A percentile compares a stretch with the other conserved stretches of the same genome.
phyloP scores from a whole-genome alignment of 129 eudicot species.

The Rutidosis leptorrhynchoides region DNA sequence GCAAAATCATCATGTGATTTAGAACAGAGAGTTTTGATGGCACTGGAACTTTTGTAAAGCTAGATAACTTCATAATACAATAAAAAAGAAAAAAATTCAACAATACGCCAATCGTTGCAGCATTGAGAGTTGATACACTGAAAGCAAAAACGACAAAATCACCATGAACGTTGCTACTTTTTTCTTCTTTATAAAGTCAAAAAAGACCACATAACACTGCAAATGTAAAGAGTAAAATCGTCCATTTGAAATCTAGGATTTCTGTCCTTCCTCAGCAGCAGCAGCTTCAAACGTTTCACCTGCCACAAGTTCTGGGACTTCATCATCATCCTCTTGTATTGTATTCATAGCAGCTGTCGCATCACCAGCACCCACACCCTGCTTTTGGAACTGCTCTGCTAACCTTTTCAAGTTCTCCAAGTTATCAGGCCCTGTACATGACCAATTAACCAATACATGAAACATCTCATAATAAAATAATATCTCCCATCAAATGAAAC shows the following conservation, averaged over 20 bases:
- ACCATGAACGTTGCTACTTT: slow-evolving; percentile 21
- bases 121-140: not conserved
- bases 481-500: slow-evolving; percentile 1
- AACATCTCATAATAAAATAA: slow-evolving; percentile 36
- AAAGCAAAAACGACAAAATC: slow-evolving; percentile 16
- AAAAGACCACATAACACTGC: slow-evolving; percentile 12
- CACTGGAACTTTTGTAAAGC: not conserved
- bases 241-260: slow-evolving; percentile 17
- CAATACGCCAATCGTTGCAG: not conserved
- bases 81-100: not conserved
- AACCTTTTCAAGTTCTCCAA: slow-evolving; percentile 62
- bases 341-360: slow-evolving; percentile 20
- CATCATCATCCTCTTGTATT: slow-evolving; percentile 53
- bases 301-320: slow-evolving; percentile 63
- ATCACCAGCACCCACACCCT: slow-evolving; percentile 38
- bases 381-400: slow-evolving; percentile 68
- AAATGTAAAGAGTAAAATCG: slow-evolving; percentile 17
- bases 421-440: slow-evolving; percentile 58
- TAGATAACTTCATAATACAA: not conserved
- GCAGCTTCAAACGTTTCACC: slow-evolving; percentile 77
- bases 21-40: no score
- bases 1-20: not conserved
- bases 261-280: slow-evolving; percentile 48
- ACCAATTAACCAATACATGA: not conserved
- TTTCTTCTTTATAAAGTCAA: not conserved